Evolutionary conservation across 1,139 yeast genomes (phyloP).

Genomic region (Trichomonascaceae sp.): DNA sequence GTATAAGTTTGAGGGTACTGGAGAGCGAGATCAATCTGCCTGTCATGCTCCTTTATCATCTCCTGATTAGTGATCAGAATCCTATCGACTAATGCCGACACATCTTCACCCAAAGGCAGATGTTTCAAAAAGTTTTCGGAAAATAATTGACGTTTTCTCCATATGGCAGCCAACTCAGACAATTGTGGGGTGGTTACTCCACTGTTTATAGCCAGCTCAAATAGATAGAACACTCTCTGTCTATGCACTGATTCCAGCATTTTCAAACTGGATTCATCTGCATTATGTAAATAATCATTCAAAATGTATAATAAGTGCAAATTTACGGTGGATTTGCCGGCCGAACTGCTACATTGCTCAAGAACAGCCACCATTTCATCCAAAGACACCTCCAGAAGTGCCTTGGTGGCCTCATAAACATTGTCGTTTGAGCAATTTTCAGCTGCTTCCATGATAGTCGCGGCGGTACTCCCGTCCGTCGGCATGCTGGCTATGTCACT

Average conservation of each 20-base stretch:
- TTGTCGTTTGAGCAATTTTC: neutral
- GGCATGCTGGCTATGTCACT: neutral
- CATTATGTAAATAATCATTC: conserved; percentile 10
- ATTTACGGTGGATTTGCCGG: neutral
- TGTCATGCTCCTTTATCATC: neutral
- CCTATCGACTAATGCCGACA: neutral
- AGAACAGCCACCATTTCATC: neutral
- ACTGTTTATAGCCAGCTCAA: neutral
- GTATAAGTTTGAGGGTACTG: no score
- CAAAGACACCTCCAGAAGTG: neutral
- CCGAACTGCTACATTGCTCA: neutral
- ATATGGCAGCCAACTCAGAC: conserved; percentile 14
- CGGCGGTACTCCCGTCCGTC: neutral
- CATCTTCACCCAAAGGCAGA: conserved; percentile 6
- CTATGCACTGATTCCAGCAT: conserved; percentile 2
- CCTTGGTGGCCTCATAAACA: neutral
- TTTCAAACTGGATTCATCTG: neutral
- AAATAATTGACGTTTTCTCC: conserved; percentile 12
- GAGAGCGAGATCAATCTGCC: no score
- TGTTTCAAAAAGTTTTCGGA: neutral
- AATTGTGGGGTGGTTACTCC: conserved; percentile 6
- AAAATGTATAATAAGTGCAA: conserved; percentile 13
- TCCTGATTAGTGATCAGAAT: neutral
- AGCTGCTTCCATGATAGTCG: neutral
- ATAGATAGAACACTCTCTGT: conserved; percentile 10